These are phyloP conservation scores for Debaryomycetaceae sp. DNA, from an alignment of 1,139 yeast species.

Conservation along the genomic window DNA sequence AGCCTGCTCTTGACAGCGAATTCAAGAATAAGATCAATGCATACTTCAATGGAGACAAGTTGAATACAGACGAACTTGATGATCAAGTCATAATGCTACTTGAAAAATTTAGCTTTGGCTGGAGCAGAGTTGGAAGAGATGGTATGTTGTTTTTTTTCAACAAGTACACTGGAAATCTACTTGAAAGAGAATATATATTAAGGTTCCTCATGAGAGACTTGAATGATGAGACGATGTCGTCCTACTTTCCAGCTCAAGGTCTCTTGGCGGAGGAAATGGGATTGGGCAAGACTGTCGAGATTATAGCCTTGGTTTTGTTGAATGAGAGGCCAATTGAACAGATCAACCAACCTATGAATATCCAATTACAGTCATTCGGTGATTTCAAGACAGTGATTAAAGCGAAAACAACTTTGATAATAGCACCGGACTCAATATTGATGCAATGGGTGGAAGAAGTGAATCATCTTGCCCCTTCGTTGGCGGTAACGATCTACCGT, in stretches of 20 bases:
- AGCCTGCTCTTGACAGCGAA: constrained; percentile 14
- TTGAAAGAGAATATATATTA: constrained; percentile 17
- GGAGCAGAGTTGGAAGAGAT: constrained; percentile 31
- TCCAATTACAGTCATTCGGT: constrained; percentile 29
- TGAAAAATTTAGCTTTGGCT: constrained; percentile 49
- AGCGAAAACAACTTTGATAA: constrained; percentile 70
- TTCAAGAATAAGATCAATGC: background rate
- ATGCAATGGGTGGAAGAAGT: constrained; percentile 85
- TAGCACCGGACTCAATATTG: constrained; percentile 80
- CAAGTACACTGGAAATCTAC: constrained; percentile 45
- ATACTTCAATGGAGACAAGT: background rate
- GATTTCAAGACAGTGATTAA: constrained; percentile 45
- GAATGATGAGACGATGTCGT: constrained; percentile 6
- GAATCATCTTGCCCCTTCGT: constrained; percentile 49
- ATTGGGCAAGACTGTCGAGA: constrained; percentile 87
- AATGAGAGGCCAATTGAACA: constrained; percentile 53
- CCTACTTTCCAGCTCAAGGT: constrained; percentile 53
- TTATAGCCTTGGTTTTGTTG: constrained; percentile 58
- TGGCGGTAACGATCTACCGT: constrained; percentile 57
- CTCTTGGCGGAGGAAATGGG: constrained; percentile 95
- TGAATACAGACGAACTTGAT: constrained; percentile 5
- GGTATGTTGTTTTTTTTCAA: constrained; percentile 42
- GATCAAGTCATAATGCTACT: constrained; percentile 13
- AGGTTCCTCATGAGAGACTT: background rate
- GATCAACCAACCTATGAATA: constrained; percentile 34